Percentiles rank a stretch among this genome's conserved stretches.
These are phyloP conservation scores for Spiraea crenata DNA, from an alignment of 331 rosid species.

Conservation along the genomic window DNA sequence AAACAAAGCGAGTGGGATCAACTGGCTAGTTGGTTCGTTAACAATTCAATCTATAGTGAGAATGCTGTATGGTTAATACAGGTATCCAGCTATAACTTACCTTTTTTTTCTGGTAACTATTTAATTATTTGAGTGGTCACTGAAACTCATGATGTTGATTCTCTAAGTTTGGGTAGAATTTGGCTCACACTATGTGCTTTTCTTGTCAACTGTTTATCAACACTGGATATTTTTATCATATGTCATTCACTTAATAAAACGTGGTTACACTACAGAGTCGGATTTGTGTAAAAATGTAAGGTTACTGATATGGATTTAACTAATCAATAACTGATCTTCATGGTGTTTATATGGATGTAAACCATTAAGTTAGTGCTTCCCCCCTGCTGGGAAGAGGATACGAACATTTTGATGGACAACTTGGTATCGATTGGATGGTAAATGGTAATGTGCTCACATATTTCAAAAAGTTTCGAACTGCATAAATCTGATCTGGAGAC, in stretches of 20 bases:
- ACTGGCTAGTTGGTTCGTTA: conserved; percentile 88
- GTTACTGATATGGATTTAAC: background rate
- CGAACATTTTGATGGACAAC: background rate
- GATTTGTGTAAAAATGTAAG: background rate
- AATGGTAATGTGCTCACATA: background rate
- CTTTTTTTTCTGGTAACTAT: conserved; percentile 8
- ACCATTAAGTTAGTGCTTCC: background rate
- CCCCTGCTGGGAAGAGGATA: background rate
- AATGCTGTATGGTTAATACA: conserved; percentile 86
- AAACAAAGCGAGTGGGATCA: conserved; percentile 93
- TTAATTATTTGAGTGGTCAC: conserved; percentile 4
- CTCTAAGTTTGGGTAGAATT: background rate
- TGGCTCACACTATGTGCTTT: background rate
- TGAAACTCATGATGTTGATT: background rate
- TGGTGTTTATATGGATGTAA: background rate
- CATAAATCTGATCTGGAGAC: background rate
- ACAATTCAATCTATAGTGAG: conserved; percentile 66
- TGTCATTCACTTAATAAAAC: background rate
- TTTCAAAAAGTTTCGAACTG: background rate
- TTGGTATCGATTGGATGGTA: background rate
- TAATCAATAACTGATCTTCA: background rate
- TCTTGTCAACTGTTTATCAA: background rate
- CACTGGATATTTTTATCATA: no score
- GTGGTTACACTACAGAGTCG: background rate
- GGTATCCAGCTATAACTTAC: conserved; percentile 39